Base-by-base conservation (phyloP, 192 early-diverging fungal genomes). In the Umbelopsis isabellina region DNA sequence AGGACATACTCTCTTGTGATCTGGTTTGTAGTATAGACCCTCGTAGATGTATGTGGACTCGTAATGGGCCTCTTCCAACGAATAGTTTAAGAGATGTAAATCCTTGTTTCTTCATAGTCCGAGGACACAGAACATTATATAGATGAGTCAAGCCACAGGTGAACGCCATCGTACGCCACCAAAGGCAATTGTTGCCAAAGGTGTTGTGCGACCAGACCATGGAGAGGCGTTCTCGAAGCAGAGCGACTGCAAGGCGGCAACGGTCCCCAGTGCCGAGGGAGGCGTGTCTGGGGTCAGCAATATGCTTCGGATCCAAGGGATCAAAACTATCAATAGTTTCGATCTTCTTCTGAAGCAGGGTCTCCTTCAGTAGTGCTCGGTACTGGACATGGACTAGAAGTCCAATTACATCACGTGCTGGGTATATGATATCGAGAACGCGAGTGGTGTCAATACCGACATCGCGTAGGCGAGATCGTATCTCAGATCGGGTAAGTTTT, bases 361-460 rank as follows among this genome's bases (percentile, higher is more conserved):
- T 46, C 0, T 4, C 1, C 0, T 30, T 1, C 3, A 75, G 18
- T 0, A 22, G 15, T 0, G 30, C 0, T 3, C 45, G 0, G 12
- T 52, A 75, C 30, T 75, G 53, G 21, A 22, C 11, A 37, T 75
- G 58, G 45, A 70, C 27, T 1, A 75, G 61, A 7, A 75, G 25
- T 22, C 55, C 68, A 1, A 70, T 12, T 4, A 61, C 51, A 7
- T 8, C 6, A 6, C 20, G 50, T 37, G 73, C 20, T 5, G 67
- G 73, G 53, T 69, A 75, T 0, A 3, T 35, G 45, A 75, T 70
- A 41, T 75, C 74, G 1, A 75, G 12, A 1, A 75, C 3, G n/a
- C 55, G 68, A 4, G 46, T 4, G 3, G 69, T 66, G 27, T 70
- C 46, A 1, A 75, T 1, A 0, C 49, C 69, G 23, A 66, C 0